These are phyloP conservation scores for Pluteus cervinus DNA, from an alignment of 768 basidiomycete genomes.

Conservation along the genomic window DNA sequence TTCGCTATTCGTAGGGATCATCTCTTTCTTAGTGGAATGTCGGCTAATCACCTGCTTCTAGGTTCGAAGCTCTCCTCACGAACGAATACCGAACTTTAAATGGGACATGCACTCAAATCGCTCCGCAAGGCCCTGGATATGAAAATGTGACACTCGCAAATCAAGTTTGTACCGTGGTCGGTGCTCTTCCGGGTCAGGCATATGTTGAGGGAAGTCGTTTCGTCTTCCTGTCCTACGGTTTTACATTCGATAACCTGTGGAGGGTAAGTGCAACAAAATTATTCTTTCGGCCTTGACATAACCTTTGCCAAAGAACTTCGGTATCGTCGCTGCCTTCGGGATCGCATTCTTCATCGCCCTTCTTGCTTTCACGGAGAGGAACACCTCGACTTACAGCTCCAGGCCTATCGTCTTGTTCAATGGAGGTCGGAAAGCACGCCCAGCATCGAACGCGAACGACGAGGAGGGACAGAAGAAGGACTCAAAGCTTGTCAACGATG, in stretches of 20 bases:
- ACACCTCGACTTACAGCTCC: constrained; percentile 30
- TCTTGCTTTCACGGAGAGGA: constrained; percentile 53
- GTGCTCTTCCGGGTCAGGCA: constrained; percentile 54
- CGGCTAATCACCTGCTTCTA: constrained; percentile 58
- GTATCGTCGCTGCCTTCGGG: constrained; percentile 65
- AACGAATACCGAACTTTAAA: constrained; percentile 78
- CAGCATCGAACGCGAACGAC: no score
- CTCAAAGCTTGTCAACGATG: constrained; percentile 22
- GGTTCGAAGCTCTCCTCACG: constrained; percentile 67
- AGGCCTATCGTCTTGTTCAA: constrained; percentile 56
- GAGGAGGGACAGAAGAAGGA: constrained; percentile 24
- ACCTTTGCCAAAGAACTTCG: constrained; percentile 49
- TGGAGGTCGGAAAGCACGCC: constrained; percentile 42
- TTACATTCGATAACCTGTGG: constrained; percentile 34
- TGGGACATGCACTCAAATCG: constrained; percentile 52
- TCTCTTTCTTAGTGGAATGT: constrained; percentile 16
- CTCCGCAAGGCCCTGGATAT: constrained; percentile 61
- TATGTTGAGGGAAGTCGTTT: constrained; percentile 57
- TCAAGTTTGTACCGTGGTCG: constrained; percentile 73
- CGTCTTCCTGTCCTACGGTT: constrained; percentile 43
- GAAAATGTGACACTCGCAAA: constrained; percentile 48
- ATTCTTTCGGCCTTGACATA: not conserved
- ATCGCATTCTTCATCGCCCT: constrained; percentile 50
- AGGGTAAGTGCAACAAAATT: constrained; percentile 23
- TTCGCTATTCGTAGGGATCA: no score